phyloP scores from a whole-genome alignment of 139 green algal genomes.

The Zygnema cylindricum region DNA sequence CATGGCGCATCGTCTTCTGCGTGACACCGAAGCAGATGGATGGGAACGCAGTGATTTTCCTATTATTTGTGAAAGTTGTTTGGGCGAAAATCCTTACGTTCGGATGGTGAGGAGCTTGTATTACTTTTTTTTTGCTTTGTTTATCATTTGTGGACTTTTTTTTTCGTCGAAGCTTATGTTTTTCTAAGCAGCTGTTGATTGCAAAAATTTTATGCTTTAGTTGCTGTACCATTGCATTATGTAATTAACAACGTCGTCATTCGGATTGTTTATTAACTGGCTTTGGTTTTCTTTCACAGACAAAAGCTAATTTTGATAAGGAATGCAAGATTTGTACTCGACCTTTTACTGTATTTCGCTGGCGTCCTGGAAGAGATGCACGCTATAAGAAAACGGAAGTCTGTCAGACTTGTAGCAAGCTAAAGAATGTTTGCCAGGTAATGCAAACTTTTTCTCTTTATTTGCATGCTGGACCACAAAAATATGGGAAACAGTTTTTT shows the following conservation, averaged over 20 bases:
- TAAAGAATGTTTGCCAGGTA: conserved; percentile 94
- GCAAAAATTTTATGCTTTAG: too few relatives aligned
- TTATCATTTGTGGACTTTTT: too few relatives aligned
- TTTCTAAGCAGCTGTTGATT: too few relatives aligned
- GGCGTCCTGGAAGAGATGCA: conserved; percentile 63
- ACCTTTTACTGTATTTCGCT: conserved; percentile 68
- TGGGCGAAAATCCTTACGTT: conserved; percentile 98
- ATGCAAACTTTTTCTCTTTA: conserved; percentile 69
- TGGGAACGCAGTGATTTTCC: conserved; percentile 95
- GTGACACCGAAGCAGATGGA: conserved; percentile 84
- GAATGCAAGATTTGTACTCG: conserved; percentile 69
- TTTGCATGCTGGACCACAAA: too few relatives aligned
- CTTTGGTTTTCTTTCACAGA: conserved; percentile 38
- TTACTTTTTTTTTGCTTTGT: too few relatives aligned
- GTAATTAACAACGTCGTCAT: conserved; percentile 1
- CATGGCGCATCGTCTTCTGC: conserved; percentile 56
- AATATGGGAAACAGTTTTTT: too few relatives aligned
- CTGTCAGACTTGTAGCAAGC: conserved; percentile 96
- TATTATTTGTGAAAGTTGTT: conserved; percentile 95
- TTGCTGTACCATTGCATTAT: too few relatives aligned
- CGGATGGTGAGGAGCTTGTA: conserved; percentile 93
- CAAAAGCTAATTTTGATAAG: conserved; percentile 59
- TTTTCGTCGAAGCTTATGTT: too few relatives aligned
- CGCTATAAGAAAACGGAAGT: conserved; percentile 97
- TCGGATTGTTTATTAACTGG: too few relatives aligned